Evolutionary conservation across 345 rosid species (phyloP), one percentile per base, ranked within the genome.

Genomic region (Stellera chamaejasme): DNA sequence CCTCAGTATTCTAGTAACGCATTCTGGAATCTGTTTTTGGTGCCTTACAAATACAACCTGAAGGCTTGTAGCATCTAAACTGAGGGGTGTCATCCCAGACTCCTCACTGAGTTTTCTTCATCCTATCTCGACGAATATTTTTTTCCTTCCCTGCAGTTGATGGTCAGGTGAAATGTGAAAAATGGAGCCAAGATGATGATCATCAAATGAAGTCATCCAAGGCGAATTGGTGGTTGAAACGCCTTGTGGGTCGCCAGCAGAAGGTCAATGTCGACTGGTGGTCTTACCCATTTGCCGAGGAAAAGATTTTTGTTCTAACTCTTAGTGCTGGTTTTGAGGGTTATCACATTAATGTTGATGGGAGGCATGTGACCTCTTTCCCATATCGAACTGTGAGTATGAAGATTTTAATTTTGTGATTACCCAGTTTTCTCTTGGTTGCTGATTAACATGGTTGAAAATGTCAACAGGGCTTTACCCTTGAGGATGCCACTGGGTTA

Each of bases 401-500:
- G 27, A 26, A 54, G 23, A 27, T 42, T 48, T 2, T 36, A 27
- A 39, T 15, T 51, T 7, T 50, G 28, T 56, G 57, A 13, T 45
- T 48, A 13, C 63, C 14, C 10, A 47, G 27, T 15, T 58, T n/a
- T 4, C 51, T 66, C 62, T 66, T 48, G 53, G 43, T 43, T 10
- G 52, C 45, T 66, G 69, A 50, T 56, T 69, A 67, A 60, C 56
- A 2, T 27, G 13, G 32, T 50, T 65, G 47, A 27, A 50, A 8
- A 61, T 70, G 66, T 44, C 53, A 60, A 45, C 72, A 91, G 98
- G 96, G 96, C 25, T 91, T 74, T 69, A 78, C 96, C 6, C 88
- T 91, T 6, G 98, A 91, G 80, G 98, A 91, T 83, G 98, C 98
- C 45, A 91, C 98, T 2, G 96, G 95, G 43, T 81, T 91, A 45